Evolutionary conservation across 2,329 filamentous ascomycete species (phyloP).

Genomic region (Alternaria gaisen): DNA sequence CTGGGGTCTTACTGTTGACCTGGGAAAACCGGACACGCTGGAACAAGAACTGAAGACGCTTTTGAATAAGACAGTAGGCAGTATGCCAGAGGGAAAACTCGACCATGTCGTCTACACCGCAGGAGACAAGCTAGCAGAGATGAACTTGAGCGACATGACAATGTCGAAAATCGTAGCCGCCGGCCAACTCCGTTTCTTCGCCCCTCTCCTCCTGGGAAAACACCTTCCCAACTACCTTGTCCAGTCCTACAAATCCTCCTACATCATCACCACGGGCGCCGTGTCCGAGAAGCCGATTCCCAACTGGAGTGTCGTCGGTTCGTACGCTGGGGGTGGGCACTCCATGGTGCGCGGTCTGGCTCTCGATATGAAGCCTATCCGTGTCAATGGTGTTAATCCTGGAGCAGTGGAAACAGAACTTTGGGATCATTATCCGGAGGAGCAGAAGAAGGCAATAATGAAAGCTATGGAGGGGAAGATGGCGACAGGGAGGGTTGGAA

Average conservation of each 20-base stretch:
- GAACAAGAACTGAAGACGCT: slow-evolving; percentile 59
- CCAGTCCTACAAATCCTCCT: slow-evolving; percentile 54
- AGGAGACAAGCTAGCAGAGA: slow-evolving; percentile 56
- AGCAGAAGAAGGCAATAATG: slow-evolving; percentile 36
- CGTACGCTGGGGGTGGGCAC: slow-evolving; percentile 61
- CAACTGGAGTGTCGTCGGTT: slow-evolving; percentile 61
- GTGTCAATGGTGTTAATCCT: slow-evolving; percentile 70
- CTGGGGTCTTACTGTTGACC: slow-evolving; percentile 58
- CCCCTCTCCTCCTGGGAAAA: slow-evolving; percentile 63
- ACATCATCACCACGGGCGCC: slow-evolving; percentile 66
- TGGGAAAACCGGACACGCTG: slow-evolving; percentile 57
- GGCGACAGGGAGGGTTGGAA: slow-evolving; percentile 40
- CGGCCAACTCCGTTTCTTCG: slow-evolving; percentile 62
- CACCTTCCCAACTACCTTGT: slow-evolving; percentile 57
- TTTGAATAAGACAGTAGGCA: slow-evolving; percentile 51
- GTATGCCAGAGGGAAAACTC: slow-evolving; percentile 47
- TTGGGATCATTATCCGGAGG: slow-evolving; percentile 47
- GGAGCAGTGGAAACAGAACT: slow-evolving; percentile 60
- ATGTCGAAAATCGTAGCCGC: slow-evolving; percentile 54
- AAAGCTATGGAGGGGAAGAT: slow-evolving; percentile 27
- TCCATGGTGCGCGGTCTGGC: slow-evolving; percentile 66
- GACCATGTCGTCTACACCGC: slow-evolving; percentile 69
- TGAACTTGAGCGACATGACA: slow-evolving; percentile 50
- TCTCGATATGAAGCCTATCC: slow-evolving; percentile 68
- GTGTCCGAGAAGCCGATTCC: slow-evolving; percentile 61